These are phyloP conservation scores for Dioscorea cayenensis DNA, from an alignment of 116 monocot genomes.

Conservation along the genomic window DNA sequence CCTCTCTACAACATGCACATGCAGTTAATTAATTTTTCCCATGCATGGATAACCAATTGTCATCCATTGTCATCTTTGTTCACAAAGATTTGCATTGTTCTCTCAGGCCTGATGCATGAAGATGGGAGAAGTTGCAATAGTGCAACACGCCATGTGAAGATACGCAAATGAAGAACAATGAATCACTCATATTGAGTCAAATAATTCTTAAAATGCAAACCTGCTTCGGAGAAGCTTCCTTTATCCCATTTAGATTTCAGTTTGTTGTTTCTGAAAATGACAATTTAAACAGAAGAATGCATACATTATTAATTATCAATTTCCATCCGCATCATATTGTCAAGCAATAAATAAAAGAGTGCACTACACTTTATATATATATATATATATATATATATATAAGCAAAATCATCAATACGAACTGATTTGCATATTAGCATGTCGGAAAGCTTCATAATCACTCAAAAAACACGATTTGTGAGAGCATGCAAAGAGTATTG, in stretches of 20 bases:
- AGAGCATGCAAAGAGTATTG: conserved; percentile 61
- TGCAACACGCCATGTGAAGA: conserved; percentile 74
- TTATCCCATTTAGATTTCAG: conserved; percentile 74
- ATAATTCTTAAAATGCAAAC: conserved; percentile 12
- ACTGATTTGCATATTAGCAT: conserved; percentile 71
- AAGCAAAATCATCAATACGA: too few relatives aligned
- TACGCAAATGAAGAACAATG: conserved; percentile 28
- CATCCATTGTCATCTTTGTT: not conserved
- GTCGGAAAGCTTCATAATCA: conserved; percentile 56
- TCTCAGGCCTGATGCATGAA: conserved; percentile 85
- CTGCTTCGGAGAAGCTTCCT: conserved; percentile 76
- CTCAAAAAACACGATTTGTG: conserved; percentile 41
- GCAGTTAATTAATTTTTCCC: too few relatives aligned
- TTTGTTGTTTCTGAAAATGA: conserved; percentile 83
- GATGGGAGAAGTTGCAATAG: conserved; percentile 58
- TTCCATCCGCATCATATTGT: too few relatives aligned
- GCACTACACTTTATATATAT: too few relatives aligned
- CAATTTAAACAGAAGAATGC: too few relatives aligned
- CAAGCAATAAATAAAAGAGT: too few relatives aligned
- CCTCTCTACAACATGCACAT: too few relatives aligned
- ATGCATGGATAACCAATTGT: not conserved
- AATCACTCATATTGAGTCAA: not conserved
- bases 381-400: too few relatives aligned
- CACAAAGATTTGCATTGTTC: conserved; percentile 84
- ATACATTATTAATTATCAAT: not conserved